These are phyloP conservation scores for Omphalea diandra DNA, from an alignment of 441 rosid species.

Conservation along the genomic window DNA sequence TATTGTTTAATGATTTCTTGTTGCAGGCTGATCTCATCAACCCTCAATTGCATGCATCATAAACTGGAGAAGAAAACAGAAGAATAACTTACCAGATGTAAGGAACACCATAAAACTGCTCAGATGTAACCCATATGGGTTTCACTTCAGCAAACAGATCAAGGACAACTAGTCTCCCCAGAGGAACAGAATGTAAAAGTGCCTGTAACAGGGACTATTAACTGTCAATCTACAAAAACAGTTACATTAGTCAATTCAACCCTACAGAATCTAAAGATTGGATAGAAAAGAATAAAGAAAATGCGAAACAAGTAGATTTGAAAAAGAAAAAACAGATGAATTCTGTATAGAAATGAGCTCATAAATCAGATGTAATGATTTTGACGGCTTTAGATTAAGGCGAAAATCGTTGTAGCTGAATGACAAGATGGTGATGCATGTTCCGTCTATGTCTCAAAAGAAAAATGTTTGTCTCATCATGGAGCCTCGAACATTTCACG, in stretches of 20 bases:
- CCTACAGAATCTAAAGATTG: not conserved
- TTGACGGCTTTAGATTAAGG: not conserved
- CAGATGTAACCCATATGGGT: slow-evolving; percentile 61
- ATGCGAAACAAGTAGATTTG: not conserved
- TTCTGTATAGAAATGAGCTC: not conserved
- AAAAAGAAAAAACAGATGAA: not conserved
- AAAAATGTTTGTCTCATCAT: not conserved
- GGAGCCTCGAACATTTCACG: not conserved
- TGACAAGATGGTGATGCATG: not conserved
- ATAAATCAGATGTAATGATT: not conserved
- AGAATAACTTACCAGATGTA: slow-evolving; percentile 58
- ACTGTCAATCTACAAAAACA: slow-evolving; percentile 12
- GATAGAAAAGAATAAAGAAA: not conserved
- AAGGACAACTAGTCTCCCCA: slow-evolving; percentile 64
- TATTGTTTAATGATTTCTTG: too few species aligned
- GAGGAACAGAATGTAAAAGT: slow-evolving; percentile 63
- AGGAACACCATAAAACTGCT: slow-evolving; percentile 69
- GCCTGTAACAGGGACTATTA: slow-evolving; percentile 42
- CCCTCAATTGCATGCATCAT: not conserved
- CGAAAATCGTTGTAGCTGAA: not conserved
- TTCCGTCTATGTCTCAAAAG: slow-evolving; percentile 1
- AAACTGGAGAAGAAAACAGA: not conserved
- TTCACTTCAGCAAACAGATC: slow-evolving; percentile 75
- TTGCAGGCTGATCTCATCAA: not conserved
- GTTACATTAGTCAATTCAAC: slow-evolving; percentile 5